These are phyloP conservation scores for Citrus glauca DNA, from an alignment of 345 rosid species.

Conservation along the genomic window DNA sequence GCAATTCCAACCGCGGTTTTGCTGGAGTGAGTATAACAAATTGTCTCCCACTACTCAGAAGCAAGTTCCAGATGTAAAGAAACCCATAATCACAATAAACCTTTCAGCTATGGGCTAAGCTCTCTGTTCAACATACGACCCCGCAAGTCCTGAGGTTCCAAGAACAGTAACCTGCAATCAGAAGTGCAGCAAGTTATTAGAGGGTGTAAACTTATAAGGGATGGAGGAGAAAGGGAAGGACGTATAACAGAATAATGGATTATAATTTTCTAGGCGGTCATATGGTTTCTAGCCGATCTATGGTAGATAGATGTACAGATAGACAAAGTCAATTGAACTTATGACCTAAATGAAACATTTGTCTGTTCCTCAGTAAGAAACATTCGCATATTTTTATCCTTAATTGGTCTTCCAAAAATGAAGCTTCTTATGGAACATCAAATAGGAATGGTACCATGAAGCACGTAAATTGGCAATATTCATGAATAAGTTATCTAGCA, in stretches of 20 bases:
- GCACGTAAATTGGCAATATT: not conserved
- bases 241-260: not conserved
- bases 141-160: constrained; percentile 89
- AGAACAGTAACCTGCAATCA: constrained; percentile 74
- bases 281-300: not conserved
- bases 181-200: not conserved
- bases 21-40: not conserved
- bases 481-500: not conserved
- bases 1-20: constrained; percentile 12
- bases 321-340: not conserved
- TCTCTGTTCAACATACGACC: constrained; percentile 87
- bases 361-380: not conserved
- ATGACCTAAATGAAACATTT: not conserved
- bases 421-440: not conserved
- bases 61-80: not conserved
- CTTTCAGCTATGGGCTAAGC: constrained; percentile 24
- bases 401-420: not conserved
- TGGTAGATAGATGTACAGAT: not conserved
- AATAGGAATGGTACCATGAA: not conserved
- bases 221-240: not conserved
- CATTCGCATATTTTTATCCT: not conserved
- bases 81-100: not conserved
- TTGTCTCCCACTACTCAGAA: not conserved
- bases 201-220: no score
- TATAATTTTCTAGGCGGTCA: not conserved